Base-by-base conservation (phyloP, 257 asterid genomes). In the Avicennia marina region DNA sequence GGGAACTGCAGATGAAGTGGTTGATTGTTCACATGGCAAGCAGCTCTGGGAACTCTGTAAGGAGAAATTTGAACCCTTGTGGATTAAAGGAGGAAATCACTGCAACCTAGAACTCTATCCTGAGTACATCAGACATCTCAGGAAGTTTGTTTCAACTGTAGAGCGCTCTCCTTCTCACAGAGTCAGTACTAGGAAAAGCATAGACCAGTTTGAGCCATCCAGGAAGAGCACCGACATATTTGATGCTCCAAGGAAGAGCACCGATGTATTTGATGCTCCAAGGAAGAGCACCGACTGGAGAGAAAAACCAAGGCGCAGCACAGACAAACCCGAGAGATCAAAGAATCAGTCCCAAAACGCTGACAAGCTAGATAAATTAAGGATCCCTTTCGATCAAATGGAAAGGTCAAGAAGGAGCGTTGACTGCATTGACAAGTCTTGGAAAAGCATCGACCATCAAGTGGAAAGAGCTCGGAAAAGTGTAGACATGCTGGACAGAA, bases 1-100 rank as follows among this genome's bases (percentile, higher is more conserved):
- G 96, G 96, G 96, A 57, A 85, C 96, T 34, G 88, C 90, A 10
- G 96, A 89, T 64, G 96, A 89, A 70, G 96, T 89, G 47, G 96
- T 89, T 15, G 87, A 89, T 66, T 79, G 74, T 44, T 85, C 96
- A 11, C 96, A 89, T 4, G 96, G 95, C n/a, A 83, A 89, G 76
- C 94, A 89, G 64, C 90, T 85, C 13, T 86, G 90, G 90, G 94
- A 86, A 50, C 88, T 89, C 42, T 85, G 96, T 51, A 85, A 81
- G 54, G 89, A 81, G 65, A 88, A 85, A 65, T 85, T 78, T n/a
- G 96, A 88, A 25, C 96, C 96, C 9, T 69, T 88, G 21, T 88
- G 96, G 96, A 81, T 88, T 24, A 79, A 85, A 71, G 95, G 96
- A 52, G 96, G 96, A 11, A 85, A 71, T 55, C 96, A 88, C 75